These are phyloP conservation scores for Hymenoscyphus linearis DNA, from an alignment of 2,329 filamentous ascomycete genomes.

Conservation along the genomic window DNA sequence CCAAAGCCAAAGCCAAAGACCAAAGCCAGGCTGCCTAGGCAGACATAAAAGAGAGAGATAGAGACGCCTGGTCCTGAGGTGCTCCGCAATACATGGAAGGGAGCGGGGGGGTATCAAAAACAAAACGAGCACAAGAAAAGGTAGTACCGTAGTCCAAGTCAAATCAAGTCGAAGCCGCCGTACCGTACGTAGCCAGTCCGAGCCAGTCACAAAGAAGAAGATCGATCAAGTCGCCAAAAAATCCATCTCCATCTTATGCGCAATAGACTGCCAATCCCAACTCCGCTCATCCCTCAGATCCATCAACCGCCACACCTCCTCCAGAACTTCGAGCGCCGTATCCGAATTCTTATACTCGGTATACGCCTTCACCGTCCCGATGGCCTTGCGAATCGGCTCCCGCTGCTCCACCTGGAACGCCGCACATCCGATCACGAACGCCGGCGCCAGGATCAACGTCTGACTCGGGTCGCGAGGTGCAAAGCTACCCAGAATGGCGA, in stretches of 20 bases:
- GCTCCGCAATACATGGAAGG: not conserved
- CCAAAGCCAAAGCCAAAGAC: too few relatives aligned
- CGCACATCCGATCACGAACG: constrained; percentile 55
- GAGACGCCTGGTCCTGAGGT: not conserved
- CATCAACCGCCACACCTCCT: constrained; percentile 57
- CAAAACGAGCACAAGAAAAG: not conserved
- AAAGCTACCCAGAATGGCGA: constrained; percentile 50
- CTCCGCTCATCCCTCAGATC: constrained; percentile 50
- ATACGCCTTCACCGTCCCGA: constrained; percentile 50
- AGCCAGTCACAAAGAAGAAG: too few relatives aligned
- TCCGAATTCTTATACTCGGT: constrained; percentile 56
- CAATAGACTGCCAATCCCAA: constrained; percentile 61
- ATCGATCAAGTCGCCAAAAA: constrained; percentile 39
- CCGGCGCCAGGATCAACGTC: constrained; percentile 55
- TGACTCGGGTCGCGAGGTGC: constrained; percentile 53
- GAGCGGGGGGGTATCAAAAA: not conserved
- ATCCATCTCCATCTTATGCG: constrained; percentile 47
- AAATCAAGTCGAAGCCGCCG: too few relatives aligned
- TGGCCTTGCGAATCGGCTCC: constrained; percentile 44
- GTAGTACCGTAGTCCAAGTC: not conserved
- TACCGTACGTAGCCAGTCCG: too few relatives aligned
- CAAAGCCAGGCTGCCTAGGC: too few relatives aligned
- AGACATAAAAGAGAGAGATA: not conserved
- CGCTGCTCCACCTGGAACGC: constrained; percentile 50
- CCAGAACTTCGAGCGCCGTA: constrained; percentile 47